Evolutionary conservation across 257 asterid species (phyloP), one percentile per base, ranked within the genome.

Genomic region (Parsonsia alboflavescens): DNA sequence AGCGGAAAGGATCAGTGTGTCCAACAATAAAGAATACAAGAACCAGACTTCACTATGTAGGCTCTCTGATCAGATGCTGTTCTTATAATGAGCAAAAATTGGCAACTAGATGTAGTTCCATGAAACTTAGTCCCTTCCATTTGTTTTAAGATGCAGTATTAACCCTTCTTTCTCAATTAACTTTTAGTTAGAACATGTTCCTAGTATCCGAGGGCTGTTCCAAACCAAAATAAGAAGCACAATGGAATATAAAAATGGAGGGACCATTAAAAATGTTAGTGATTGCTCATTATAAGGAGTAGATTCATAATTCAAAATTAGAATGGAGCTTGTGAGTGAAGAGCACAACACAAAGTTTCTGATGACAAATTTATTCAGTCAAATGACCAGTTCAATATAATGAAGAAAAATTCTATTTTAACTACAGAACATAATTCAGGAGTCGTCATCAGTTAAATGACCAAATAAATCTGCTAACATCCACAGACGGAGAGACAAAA

Each of bases 1-100:
- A 63, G 24, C 17, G 10, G 11, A 15, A 17, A 59, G 13, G 42
- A 26, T 15, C n/a, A 61, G 0, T 4, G 39, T 61, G 71, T 41
- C 48, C 73, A 79, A 73, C 49, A 65, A 42, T 33, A 19, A 78
- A 12, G 72, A 42, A 76, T 45, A 44, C 9, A 67, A 33, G 39
- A 62, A 15, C 67, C 10, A 62, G 45, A 33, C 41, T 61, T 58
- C 36, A 21, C 7, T 10, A 30, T 59, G 56, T 68, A 70, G 45
- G 36, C 36, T 68, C 24, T 6, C 46, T 7, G 24, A 22, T 54
- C 62, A 50, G n/a, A n/a, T n/a, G n/a, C n/a, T n/a, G n/a, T n/a
- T n/a, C n/a, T n/a, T n/a, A n/a, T n/a, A n/a, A n/a, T n/a, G n/a
- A n/a, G n/a, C n/a, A n/a, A n/a, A n/a, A n/a, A n/a, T n/a, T n/a